These are phyloP conservation scores for Diaporthe sp. DNA, from an alignment of 2,329 filamentous ascomycete genomes.

Conservation along the genomic window DNA sequence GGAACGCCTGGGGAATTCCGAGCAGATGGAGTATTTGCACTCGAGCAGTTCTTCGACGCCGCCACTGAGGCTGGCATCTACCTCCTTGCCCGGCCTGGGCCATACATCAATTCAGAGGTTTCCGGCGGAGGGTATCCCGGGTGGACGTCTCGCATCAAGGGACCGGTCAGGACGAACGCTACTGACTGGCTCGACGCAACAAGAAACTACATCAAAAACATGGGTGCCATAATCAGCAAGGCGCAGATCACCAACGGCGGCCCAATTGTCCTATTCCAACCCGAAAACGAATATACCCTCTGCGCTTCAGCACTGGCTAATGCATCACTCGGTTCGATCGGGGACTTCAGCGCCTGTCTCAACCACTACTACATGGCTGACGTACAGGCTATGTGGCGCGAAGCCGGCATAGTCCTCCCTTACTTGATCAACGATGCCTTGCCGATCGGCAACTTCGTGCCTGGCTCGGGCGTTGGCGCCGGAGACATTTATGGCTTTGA, in stretches of 20 bases:
- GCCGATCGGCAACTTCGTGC: constrained; percentile 71
- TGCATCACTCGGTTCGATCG: neutral
- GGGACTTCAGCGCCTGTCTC: neutral
- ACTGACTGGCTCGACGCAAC: constrained; percentile 72
- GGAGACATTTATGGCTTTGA: constrained; percentile 76
- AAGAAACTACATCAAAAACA: constrained; percentile 69
- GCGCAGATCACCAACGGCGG: constrained; percentile 82
- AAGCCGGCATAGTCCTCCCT: constrained; percentile 80
- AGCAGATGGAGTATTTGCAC: constrained; percentile 76
- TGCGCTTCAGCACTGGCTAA: neutral
- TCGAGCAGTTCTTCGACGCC: constrained; percentile 79
- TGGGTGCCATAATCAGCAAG: constrained; percentile 73
- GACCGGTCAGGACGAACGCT: constrained; percentile 68
- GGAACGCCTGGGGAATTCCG: constrained; percentile 75
- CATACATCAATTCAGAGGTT: constrained; percentile 64
- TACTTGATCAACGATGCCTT: constrained; percentile 82
- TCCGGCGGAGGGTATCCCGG: constrained; percentile 80
- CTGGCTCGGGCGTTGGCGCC: constrained; percentile 65
- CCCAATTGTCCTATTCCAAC: constrained; percentile 78
- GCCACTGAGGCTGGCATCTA: constrained; percentile 77
- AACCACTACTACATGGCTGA: constrained; percentile 66
- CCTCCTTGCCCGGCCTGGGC: constrained; percentile 65
- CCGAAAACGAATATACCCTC: constrained; percentile 77
- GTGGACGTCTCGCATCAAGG: constrained; percentile 76
- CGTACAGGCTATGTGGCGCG: constrained; percentile 47